phyloP scores from a whole-genome alignment of 441 rosid genomes.

The Biscutella laevigata region DNA sequence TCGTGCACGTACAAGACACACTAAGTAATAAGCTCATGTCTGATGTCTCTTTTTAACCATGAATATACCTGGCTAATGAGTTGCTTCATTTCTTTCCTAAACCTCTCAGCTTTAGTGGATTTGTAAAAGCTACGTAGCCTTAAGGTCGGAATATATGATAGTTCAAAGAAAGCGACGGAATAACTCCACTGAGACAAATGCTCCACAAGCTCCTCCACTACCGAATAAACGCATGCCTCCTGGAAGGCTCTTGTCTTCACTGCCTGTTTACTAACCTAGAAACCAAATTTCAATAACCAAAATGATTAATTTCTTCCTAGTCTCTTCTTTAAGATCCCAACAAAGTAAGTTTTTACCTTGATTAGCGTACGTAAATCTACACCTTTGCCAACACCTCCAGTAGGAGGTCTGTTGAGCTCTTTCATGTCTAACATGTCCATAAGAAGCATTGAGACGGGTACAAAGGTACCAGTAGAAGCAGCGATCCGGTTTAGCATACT shows the following conservation, averaged over 20 bases:
- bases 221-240: constrained; percentile 84
- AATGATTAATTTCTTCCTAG: background rate
- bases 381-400: constrained; percentile 86
- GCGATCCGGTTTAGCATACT: constrained; percentile 85
- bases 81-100: constrained; percentile 75
- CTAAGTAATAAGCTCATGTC: background rate
- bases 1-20: background rate
- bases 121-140: constrained; percentile 70
- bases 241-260: constrained; percentile 89
- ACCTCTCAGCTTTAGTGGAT: constrained; percentile 76
- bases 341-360: constrained; percentile 40
- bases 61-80: constrained; percentile 76
- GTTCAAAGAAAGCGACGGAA: constrained; percentile 71
- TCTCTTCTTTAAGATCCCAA: background rate
- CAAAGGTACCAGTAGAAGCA: constrained; percentile 61
- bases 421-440: constrained; percentile 97
- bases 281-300: background rate
- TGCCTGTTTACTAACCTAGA: constrained; percentile 71
- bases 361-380: constrained; percentile 58
- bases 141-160: constrained; percentile 68
- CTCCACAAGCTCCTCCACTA: constrained; percentile 78
- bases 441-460: constrained; percentile 85
- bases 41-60: background rate
- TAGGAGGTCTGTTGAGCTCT: constrained; percentile 72
- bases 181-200: constrained; percentile 92